Conservation (phyloP, 345 rosid genomes). For the Bruguiera gymnorhiza region DNA sequence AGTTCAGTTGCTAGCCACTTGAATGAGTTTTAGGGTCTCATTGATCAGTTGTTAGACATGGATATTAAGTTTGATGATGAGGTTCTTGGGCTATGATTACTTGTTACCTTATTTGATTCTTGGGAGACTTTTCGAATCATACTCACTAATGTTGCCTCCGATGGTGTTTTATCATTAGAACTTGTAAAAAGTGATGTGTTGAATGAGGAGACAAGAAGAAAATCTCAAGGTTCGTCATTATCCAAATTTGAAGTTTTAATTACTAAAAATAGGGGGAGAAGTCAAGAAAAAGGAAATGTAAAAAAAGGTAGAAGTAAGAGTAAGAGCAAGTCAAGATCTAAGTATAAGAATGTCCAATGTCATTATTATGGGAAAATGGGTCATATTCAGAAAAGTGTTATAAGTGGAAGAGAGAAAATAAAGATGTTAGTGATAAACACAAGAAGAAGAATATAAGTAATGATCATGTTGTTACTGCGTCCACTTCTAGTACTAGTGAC, state of each 20-base stretch:
- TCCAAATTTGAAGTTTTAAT: background rate
- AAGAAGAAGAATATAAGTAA: background rate
- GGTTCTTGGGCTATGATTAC: background rate
- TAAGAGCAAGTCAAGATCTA: background rate
- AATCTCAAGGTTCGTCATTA: background rate
- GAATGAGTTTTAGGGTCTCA: too few relatives aligned
- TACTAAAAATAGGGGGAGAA: background rate
- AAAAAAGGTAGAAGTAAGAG: background rate
- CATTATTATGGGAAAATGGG: background rate
- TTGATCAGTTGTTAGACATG: background rate
- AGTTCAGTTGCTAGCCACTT: too few relatives aligned
- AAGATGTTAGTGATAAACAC: too few relatives aligned
- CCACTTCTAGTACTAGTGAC: background rate
- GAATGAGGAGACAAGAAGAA: background rate
- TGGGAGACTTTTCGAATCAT: background rate
- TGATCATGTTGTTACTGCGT: background rate
- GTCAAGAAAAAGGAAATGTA: background rate
- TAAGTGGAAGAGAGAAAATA: background rate
- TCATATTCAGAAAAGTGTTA: background rate
- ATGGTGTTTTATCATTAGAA: background rate
- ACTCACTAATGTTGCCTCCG: background rate
- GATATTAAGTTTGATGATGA: background rate
- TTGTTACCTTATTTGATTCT: background rate
- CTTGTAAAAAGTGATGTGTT: background rate
- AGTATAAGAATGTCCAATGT: background rate